Base-by-base conservation (phyloP, 1,284 basidiomycete species). In the Leccinum insigne region DNA sequence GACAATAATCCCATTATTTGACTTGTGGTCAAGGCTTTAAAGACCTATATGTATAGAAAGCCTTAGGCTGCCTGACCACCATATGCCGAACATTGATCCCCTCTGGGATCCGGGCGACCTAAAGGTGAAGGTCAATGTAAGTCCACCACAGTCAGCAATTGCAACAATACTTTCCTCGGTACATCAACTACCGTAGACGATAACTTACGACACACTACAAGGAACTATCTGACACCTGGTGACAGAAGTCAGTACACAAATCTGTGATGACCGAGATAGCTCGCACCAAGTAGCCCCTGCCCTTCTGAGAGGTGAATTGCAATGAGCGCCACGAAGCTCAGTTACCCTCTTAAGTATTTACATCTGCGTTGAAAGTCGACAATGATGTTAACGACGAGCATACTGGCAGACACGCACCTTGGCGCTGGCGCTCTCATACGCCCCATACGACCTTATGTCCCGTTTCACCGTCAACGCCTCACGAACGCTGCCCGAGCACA, bases 211-310 rank as follows among this genome's bases (percentile, higher is more conserved):
- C 52, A 73, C 8, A 29, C 56, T 26, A 26, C 81, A 82, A 14
- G 90, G 90, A 4, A 92, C 82, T 62, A 93, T 90, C 75, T 93
- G 91, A 73, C 91, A 93, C n/a, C 89, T 91, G 64, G 26, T 16
- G 32, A 63, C 40, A 29, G 6, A 38, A 58, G 47, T 49, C 18
- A 18, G 10, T 69, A 26, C 65, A 59, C 35, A 18, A 44, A 40
- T 4, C 5, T 60, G 29, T 2, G 21, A 56, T 6, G 57, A 64
- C 42, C 14, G 56, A 59, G 67, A 40, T 44, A 16, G 49, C 59
- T 74, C 87, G 72, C 67, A 92, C 93, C 94, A 32, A 96, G 80
- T 73, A 92, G 81, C 13, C 95, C 89, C 89, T 91, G 6, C 83
- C 86, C n/a, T 77, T 81, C 63, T 83, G 75, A 4, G 90, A 90